Evolutionary conservation across 129 eudicot genomes (phyloP).

Genomic region (Helianthus tuberosus): DNA sequence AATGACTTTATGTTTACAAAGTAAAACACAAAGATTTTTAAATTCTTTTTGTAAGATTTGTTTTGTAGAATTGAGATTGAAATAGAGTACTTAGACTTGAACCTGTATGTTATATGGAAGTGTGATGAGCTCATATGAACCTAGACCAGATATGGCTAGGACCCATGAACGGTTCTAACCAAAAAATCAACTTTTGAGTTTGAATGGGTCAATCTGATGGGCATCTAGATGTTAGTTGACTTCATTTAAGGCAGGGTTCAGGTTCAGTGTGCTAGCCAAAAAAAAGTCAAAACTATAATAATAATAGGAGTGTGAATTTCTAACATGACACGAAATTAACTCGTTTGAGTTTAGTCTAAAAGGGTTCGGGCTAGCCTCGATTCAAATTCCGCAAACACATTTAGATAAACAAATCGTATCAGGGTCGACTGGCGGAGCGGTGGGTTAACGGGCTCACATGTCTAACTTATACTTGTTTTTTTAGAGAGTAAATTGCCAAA

Average conservation of each 20-base stretch:
- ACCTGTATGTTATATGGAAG: neutral
- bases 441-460: neutral
- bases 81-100: neutral
- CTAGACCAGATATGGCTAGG: conserved; percentile 1
- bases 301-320: too few relatives aligned
- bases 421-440: neutral
- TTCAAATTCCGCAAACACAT: neutral
- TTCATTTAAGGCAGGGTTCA: neutral
- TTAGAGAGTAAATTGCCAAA: too few relatives aligned
- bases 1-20: conserved; percentile 16
- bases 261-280: neutral
- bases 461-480: neutral
- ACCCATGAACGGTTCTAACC: neutral
- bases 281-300: neutral
- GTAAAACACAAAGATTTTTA: neutral
- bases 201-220: neutral
- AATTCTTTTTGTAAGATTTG: neutral
- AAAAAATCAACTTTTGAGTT: conserved; percentile 9
- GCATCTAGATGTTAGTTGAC: conserved; percentile 10
- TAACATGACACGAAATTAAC: neutral
- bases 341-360: neutral
- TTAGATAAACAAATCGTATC: neutral
- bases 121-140: conserved; percentile 2
- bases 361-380: neutral
- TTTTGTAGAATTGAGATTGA: too few relatives aligned